A percentile compares a stretch with the other conserved stretches of the same genome.
Evolutionary conservation across 2,329 filamentous ascomycete species (phyloP).

Genomic region (Pyricularia pennisetigena): DNA sequence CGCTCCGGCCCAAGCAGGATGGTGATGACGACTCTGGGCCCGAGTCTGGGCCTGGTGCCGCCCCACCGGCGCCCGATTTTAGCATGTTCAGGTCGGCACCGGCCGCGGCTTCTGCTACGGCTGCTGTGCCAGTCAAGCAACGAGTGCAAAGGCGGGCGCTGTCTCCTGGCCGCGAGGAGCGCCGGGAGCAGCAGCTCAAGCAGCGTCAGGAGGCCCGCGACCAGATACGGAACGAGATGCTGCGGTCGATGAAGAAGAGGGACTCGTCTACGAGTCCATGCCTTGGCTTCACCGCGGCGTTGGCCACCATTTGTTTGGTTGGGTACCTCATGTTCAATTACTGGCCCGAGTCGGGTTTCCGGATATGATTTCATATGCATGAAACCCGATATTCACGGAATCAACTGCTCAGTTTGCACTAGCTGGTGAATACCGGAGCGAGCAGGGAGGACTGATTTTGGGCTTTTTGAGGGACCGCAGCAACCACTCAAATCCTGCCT

Average conservation of each 20-base stretch:
- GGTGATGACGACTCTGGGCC: not conserved
- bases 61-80: not conserved
- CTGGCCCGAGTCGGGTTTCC: not conserved
- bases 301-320: not conserved
- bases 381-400: not conserved
- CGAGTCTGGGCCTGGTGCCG: not conserved
- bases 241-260: not conserved
- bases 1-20: not conserved
- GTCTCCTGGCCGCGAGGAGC: not conserved
- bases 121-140: not conserved
- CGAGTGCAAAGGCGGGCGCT: not conserved
- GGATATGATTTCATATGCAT: not conserved
- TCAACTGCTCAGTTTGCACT: not conserved
- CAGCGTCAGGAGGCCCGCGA: not conserved
- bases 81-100: not conserved
- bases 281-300: not conserved
- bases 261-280: not conserved
- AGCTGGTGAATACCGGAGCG: not conserved
- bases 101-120: not conserved
- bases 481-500: not conserved
- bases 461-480: not conserved
- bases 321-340: slow-evolving; percentile 1
- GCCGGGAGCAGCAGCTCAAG: not conserved
- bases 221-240: not conserved
- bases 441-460: not conserved